Conservation (phyloP, 2,329 filamentous ascomycete species). For the Talaromyces sp. region DNA sequence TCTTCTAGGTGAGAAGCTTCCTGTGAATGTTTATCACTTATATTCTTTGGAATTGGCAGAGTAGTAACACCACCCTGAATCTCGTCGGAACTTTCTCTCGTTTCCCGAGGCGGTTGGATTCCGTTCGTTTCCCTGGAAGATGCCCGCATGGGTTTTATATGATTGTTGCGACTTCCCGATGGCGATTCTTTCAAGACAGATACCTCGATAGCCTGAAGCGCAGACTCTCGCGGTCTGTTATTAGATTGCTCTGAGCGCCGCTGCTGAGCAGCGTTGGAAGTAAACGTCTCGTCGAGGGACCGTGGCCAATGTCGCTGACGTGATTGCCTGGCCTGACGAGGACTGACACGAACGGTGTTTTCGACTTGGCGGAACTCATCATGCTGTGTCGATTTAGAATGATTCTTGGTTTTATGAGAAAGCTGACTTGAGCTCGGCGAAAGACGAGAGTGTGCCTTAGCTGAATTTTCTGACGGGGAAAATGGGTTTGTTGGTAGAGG, state of each 20-base stretch:
- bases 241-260: slow-evolving; percentile 16
- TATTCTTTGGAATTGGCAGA: slow-evolving; percentile 16
- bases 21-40: slow-evolving; percentile 8
- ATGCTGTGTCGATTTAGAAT: slow-evolving; percentile 1
- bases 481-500: neutral
- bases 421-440: neutral
- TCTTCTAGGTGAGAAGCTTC: slow-evolving; percentile 7
- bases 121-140: neutral
- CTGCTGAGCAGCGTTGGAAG: slow-evolving; percentile 25
- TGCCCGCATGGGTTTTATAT: neutral
- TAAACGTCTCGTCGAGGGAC: neutral
- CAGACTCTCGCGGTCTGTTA: neutral
- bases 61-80: slow-evolving; percentile 42
- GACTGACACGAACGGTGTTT: slow-evolving; percentile 12
- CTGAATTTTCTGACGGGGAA: neutral
- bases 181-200: neutral
- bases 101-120: slow-evolving; percentile 8
- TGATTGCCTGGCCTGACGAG: neutral
- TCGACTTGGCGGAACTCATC: slow-evolving; percentile 29
- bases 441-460: neutral
- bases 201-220: neutral
- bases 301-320: neutral
- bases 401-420: slow-evolving; percentile 1
- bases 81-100: slow-evolving; percentile 44
- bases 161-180: neutral